Conservation (phyloP, 805 yeast genomes). For the Wickerhamiella occidentalis region DNA sequence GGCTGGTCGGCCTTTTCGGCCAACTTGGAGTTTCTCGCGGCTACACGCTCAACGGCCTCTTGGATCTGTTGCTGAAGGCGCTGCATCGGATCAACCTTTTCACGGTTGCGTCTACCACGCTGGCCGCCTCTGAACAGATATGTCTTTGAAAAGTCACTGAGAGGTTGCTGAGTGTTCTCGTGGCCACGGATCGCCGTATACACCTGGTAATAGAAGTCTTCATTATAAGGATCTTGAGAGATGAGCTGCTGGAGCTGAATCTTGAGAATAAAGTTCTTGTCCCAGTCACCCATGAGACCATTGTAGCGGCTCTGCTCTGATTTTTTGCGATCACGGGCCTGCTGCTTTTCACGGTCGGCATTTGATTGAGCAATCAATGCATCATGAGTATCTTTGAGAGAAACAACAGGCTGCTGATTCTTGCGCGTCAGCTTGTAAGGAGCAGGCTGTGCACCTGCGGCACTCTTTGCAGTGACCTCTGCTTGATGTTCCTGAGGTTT, state of each 20-base stretch:
- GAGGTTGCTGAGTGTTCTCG: conserved; percentile 41
- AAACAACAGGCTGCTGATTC: not conserved
- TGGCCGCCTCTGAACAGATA: conserved; percentile 86
- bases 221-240: conserved; percentile 92
- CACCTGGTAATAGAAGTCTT: conserved; percentile 92
- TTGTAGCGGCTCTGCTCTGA: conserved; percentile 36
- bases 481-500: not conserved
- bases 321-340: conserved; percentile 1
- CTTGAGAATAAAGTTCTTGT: conserved; percentile 88
- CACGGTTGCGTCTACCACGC: conserved; percentile 37
- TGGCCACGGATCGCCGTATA: conserved; percentile 56
- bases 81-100: conserved; percentile 68
- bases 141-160: conserved; percentile 82
- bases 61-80: conserved; percentile 98
- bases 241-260: conserved; percentile 92
- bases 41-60: conserved; percentile 91
- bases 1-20: conserved; percentile 53
- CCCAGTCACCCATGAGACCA: conserved; percentile 95
- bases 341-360: conserved; percentile 8
- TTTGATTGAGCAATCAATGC: conserved; percentile 4
- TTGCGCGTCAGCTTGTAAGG: conserved; percentile 9
- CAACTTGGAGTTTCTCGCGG: conserved; percentile 74
- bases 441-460: not conserved
- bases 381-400: conserved; percentile 6
- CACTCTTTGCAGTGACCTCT: not conserved